Percentiles rank a stretch among this genome's conserved stretches.
These are phyloP conservation scores for Chytriomyces sp. DNA, from an alignment of 192 early-diverging fungal genomes.

Conservation along the genomic window DNA sequence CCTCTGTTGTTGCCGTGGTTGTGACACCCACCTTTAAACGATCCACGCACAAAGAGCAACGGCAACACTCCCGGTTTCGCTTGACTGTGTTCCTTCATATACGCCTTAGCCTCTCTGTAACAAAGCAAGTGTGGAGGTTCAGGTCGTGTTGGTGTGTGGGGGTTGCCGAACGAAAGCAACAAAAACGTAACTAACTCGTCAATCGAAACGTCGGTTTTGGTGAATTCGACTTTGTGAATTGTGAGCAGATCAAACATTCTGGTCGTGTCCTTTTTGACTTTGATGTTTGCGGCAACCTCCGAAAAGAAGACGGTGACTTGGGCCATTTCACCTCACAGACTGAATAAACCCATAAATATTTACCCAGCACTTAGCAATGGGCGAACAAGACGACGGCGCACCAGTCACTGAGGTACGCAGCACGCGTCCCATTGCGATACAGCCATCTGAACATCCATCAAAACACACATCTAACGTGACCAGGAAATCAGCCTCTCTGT, in stretches of 20 bases:
- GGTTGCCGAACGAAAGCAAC: not conserved
- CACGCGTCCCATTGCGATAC: too few species aligned
- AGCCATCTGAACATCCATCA: too few species aligned
- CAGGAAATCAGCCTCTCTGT: conserved; percentile 47
- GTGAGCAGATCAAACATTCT: conserved; percentile 29
- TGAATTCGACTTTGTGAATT: conserved; percentile 26
- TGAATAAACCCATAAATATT: too few species aligned
- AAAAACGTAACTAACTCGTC: conserved; percentile 10
- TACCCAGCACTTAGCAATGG: too few species aligned
- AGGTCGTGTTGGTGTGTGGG: too few species aligned
- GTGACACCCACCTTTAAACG: conserved; percentile 13
- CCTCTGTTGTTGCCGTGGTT: too few species aligned
- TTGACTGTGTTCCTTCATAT: conserved; percentile 12
- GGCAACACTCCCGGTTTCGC: conserved; percentile 23
- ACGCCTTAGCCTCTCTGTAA: conserved; percentile 18
- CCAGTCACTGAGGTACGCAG: too few species aligned
- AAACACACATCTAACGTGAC: not conserved
- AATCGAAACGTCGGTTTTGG: conserved; percentile 19
- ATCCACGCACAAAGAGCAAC: conserved; percentile 17
- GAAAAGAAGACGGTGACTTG: conserved; percentile 11
- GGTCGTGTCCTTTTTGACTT: conserved; percentile 16
- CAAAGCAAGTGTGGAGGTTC: too few species aligned
- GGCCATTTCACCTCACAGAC: too few species aligned
- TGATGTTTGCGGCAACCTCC: conserved; percentile 4
- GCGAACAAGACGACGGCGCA: too few species aligned